phyloP scores from a whole-genome alignment of 305 asterid genomes.

The Petunia hybrid region DNA sequence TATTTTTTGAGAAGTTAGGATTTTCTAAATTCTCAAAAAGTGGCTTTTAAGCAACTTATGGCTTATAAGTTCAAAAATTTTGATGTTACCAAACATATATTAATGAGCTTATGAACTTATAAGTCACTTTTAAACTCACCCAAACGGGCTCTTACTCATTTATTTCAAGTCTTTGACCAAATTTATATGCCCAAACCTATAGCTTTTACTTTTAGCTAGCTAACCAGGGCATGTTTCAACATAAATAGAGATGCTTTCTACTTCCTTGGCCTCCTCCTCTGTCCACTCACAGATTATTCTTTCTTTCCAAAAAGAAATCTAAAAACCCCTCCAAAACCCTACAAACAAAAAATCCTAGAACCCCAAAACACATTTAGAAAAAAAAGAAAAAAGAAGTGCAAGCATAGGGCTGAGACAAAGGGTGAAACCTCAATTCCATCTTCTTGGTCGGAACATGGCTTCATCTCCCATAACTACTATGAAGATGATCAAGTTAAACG shows the following conservation, averaged over 20 bases:
- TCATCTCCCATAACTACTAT: conserved; percentile 46
- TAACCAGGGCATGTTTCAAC: background rate
- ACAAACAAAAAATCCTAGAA: background rate
- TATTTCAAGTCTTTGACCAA: no score
- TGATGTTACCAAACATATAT: no score
- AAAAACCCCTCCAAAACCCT: conserved; percentile 17
- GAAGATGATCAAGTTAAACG: conserved; percentile 28
- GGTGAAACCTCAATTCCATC: conserved; percentile 43
- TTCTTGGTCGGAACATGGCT: conserved; percentile 53
- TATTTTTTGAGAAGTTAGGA: no score
- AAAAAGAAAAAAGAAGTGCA: conserved; percentile 30
- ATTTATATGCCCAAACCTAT: no score
- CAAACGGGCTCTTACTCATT: no score
- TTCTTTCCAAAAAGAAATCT: background rate
- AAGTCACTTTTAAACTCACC: no score
- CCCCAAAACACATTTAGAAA: background rate
- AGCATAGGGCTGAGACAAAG: conserved; percentile 60
- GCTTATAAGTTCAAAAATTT: no score
- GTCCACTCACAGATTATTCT: background rate
- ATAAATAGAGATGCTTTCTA: background rate
- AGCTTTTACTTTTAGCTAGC: no score
- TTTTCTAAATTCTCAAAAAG: no score
- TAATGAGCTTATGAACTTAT: no score
- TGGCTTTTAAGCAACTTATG: no score
- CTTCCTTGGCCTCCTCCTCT: background rate